A percentile compares a stretch with the other conserved stretches of the same genome.
These are phyloP conservation scores for Penicillium sp. DNA, from an alignment of 2,329 filamentous ascomycete genomes.

Conservation along the genomic window DNA sequence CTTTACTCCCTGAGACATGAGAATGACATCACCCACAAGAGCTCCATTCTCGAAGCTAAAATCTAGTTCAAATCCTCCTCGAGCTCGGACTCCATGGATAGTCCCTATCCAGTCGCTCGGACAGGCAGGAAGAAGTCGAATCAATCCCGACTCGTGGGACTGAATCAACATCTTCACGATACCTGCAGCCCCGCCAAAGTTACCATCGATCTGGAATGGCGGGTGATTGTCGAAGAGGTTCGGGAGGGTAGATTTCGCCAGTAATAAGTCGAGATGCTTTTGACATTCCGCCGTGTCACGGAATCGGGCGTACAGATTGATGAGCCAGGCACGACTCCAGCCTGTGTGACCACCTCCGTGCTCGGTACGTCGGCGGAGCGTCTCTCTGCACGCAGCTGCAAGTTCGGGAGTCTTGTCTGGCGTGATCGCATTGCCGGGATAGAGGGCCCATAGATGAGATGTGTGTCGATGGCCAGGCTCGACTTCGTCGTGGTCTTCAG, in stretches of 20 bases:
- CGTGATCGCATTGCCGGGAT: constrained; percentile 46
- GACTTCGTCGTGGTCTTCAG: constrained; percentile 36
- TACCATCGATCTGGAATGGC: constrained; percentile 54
- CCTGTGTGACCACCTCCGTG: constrained; percentile 51
- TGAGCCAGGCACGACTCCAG: constrained; percentile 54
- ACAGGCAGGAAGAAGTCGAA: constrained; percentile 42
- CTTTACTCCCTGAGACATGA: constrained; percentile 16
- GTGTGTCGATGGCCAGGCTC: constrained; percentile 54
- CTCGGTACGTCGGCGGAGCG: constrained; percentile 29
- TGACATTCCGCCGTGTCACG: constrained; percentile 40
- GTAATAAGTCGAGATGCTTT: constrained; percentile 40
- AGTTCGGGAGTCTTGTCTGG: constrained; percentile 33
- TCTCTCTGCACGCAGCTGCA: constrained; percentile 29
- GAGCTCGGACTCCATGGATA: constrained; percentile 36
- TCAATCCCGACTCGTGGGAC: constrained; percentile 32
- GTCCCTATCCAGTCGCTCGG: constrained; percentile 38
- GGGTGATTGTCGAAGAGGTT: constrained; percentile 50
- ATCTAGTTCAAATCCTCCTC: constrained; percentile 39
- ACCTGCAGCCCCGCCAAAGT: constrained; percentile 51
- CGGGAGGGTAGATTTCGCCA: constrained; percentile 44
- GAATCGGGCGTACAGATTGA: constrained; percentile 52
- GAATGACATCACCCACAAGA: constrained; percentile 15
- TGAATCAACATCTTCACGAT: constrained; percentile 50
- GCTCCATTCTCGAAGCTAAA: constrained; percentile 38
- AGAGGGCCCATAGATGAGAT: constrained; percentile 52